These are phyloP conservation scores for Gilbertella persicaria DNA, from an alignment of 371 early-diverging fungal genomes.

Conservation along the genomic window DNA sequence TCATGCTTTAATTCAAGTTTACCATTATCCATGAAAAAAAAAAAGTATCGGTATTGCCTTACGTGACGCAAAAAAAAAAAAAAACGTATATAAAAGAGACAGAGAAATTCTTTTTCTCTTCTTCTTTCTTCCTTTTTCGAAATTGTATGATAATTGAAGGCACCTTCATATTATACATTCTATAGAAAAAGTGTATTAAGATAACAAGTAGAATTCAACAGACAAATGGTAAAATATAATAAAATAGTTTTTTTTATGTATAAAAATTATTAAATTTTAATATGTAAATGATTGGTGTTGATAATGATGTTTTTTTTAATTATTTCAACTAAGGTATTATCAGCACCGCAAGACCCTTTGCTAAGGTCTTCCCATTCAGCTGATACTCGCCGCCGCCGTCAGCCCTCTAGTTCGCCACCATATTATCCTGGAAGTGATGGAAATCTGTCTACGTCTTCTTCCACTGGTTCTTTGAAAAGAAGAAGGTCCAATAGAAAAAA, in stretches of 20 bases:
- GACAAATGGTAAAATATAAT: conserved; percentile 3
- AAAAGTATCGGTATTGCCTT: too few species aligned
- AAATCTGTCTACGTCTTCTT: conserved; percentile 18
- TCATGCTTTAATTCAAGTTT: too few species aligned
- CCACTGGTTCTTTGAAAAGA: conserved; percentile 26
- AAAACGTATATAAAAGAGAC: too few species aligned
- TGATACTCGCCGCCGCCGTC: conserved; percentile 13
- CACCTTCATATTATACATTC: too few species aligned
- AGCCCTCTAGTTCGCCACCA: conserved; percentile 11
- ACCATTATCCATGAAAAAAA: too few species aligned
- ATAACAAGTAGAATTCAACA: too few species aligned
- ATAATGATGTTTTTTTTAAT: not conserved
- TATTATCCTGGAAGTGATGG: conserved; percentile 21
- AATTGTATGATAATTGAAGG: too few species aligned
- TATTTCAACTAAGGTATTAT: conserved; percentile 4
- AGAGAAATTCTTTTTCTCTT: too few species aligned
- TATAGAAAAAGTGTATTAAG: too few species aligned
- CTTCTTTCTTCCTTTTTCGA: too few species aligned
- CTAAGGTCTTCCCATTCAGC: conserved; percentile 19
- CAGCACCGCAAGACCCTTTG: conserved; percentile 9
- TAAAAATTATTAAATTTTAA: conserved; percentile 1
- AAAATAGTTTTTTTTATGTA: not conserved
- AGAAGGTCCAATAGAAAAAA: conserved; percentile 7
- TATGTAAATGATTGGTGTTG: too few species aligned
- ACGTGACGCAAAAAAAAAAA: too few species aligned